Conservation (phyloP, 192 early-diverging fungal species). For the Kappamyces sp. region DNA sequence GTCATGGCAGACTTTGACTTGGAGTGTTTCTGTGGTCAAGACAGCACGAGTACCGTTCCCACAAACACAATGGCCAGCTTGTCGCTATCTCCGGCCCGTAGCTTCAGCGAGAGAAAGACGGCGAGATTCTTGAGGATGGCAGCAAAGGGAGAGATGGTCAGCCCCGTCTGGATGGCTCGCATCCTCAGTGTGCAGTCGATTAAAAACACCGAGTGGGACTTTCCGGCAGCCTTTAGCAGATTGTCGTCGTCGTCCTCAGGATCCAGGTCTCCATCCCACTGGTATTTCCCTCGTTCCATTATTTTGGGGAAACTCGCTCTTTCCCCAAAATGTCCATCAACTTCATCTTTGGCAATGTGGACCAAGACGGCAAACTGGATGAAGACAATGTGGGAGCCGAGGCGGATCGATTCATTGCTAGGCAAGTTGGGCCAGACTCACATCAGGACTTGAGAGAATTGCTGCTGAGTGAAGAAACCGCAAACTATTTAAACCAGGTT, state of each 20-base stretch:
- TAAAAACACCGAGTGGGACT: too few relatives aligned
- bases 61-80: slow-evolving; percentile 12
- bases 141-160: neutral
- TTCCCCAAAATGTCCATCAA: slow-evolving; percentile 6
- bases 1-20: neutral
- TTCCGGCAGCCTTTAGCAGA: too few relatives aligned
- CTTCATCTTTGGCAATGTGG: slow-evolving; percentile 87
- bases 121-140: slow-evolving; percentile 6
- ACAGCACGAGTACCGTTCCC: slow-evolving; percentile 9
- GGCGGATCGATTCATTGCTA: slow-evolving; percentile 38
- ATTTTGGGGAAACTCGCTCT: too few relatives aligned
- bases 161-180: too few relatives aligned
- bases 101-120: slow-evolving; percentile 1
- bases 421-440: slow-evolving; percentile 24
- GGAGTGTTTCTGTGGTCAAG: neutral
- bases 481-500: slow-evolving; percentile 18
- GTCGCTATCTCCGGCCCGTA: neutral
- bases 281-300: too few relatives aligned
- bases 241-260: too few relatives aligned
- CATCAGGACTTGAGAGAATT: slow-evolving; percentile 42
- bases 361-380: slow-evolving; percentile 74
- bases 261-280: too few relatives aligned
- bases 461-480: slow-evolving; percentile 28
- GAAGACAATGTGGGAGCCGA: slow-evolving; percentile 49
- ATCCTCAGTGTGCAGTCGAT: too few relatives aligned